Conservation (phyloP, 108 stramenopile species). For the Nitzschia palea region DNA sequence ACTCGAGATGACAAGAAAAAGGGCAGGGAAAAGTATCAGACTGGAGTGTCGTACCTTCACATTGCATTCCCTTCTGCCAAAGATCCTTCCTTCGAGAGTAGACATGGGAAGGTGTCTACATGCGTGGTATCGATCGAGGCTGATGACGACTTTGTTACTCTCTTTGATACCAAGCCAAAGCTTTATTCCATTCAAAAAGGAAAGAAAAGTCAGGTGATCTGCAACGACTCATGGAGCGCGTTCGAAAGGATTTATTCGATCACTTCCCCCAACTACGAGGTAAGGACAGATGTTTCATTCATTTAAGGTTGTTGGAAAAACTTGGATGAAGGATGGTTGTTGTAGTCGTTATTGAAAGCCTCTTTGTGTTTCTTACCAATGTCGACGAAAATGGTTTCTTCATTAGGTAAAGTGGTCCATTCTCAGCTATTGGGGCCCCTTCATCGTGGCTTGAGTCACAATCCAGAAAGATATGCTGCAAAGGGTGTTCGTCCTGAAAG, state of each 20-base stretch:
- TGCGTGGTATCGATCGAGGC: conserved; percentile 92
- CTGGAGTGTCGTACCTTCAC: conserved; percentile 80
- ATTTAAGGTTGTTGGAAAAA: neutral
- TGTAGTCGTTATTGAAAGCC: too few relatives aligned
- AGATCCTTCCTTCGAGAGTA: conserved; percentile 81
- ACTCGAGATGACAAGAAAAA: conserved; percentile 35
- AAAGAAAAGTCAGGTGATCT: conserved; percentile 28
- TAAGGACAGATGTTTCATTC: conserved; percentile 10
- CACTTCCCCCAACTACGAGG: conserved; percentile 80
- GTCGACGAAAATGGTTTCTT: neutral
- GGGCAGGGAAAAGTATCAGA: conserved; percentile 53
- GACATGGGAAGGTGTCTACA: conserved; percentile 66
- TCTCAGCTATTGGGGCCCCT: conserved; percentile 54
- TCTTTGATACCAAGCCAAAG: conserved; percentile 84
- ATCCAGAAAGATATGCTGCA: conserved; percentile 79
- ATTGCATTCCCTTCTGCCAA: conserved; percentile 90
- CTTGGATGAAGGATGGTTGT: too few relatives aligned
- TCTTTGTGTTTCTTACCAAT: neutral
- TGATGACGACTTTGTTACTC: conserved; percentile 84
- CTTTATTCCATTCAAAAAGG: conserved; percentile 59
- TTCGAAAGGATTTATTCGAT: conserved; percentile 36
- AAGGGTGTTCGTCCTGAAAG: conserved; percentile 82
- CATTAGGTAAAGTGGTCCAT: conserved; percentile 44
- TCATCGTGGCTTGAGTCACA: conserved; percentile 72
- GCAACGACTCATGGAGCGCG: conserved; percentile 59